A percentile compares a stretch with the other conserved stretches of the same genome.
Conservation (phyloP, 2,329 filamentous ascomycete genomes). For the Fusarium temperatum region DNA sequence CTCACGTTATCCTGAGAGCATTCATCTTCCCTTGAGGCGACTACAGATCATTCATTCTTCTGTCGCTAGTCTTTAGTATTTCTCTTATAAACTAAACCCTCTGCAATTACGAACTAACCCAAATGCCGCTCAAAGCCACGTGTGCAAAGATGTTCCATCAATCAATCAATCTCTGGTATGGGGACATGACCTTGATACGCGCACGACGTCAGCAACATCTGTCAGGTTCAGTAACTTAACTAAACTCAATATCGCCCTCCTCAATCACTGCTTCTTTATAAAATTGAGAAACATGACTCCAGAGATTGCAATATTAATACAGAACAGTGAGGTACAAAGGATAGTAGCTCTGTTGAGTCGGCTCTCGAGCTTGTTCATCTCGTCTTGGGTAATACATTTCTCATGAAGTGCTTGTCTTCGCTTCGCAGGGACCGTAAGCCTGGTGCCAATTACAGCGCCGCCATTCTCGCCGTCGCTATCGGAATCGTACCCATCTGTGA, state of each 20-base stretch:
- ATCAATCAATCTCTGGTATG: background rate
- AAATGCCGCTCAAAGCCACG: accelerated
- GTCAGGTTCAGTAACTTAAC: background rate
- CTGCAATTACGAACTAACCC: too few relatives aligned
- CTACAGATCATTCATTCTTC: too few relatives aligned
- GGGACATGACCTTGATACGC: background rate
- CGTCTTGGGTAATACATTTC: accelerated
- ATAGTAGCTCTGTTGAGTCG: accelerated
- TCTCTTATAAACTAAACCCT: too few relatives aligned
- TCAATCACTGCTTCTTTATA: accelerated
- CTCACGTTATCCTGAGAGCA: too few relatives aligned
- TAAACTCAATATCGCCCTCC: accelerated
- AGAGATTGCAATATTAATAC: accelerated
- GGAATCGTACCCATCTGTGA: accelerated
- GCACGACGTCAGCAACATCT: background rate
- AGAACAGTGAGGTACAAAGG: background rate
- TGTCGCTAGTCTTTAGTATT: too few relatives aligned
- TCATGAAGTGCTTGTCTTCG: background rate
- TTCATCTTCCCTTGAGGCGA: too few relatives aligned
- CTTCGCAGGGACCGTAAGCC: accelerated
- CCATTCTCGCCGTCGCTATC: accelerated
- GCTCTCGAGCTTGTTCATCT: background rate
- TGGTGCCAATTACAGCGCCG: accelerated
- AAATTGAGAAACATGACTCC: accelerated
- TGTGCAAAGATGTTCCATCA: background rate